Conservation (phyloP, 805 yeast genomes). For the Metschnikowia kofuensis region DNA sequence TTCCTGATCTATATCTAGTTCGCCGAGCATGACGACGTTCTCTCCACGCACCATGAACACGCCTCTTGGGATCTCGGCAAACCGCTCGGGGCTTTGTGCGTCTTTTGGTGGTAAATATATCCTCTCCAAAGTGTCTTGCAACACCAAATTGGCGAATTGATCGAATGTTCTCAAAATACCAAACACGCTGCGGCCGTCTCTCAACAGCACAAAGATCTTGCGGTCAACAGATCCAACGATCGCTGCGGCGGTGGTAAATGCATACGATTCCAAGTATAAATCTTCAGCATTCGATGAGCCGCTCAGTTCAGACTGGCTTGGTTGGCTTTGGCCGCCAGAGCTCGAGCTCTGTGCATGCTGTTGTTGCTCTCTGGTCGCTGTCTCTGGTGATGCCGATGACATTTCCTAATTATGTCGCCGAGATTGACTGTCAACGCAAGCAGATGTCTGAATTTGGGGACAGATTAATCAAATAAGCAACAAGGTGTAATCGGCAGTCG, state of each 20-base stretch:
- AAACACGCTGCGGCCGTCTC: conserved; percentile 85
- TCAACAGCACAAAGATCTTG: conserved; percentile 74
- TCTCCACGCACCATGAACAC: conserved; percentile 92
- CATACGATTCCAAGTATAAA: conserved; percentile 72
- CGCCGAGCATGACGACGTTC: conserved; percentile 91
- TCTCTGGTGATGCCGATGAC: conserved; percentile 2
- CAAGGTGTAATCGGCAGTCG: not conserved
- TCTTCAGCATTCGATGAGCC: conserved; percentile 44
- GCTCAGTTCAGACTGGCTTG: conserved; percentile 7
- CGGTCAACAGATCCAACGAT: conserved; percentile 82
- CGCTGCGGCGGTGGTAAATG: conserved; percentile 89
- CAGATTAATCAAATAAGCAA: too few relatives aligned
- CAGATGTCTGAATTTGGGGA: too few relatives aligned
- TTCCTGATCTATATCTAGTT: conserved; percentile 83
- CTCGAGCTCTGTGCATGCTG: not conserved
- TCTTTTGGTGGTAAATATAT: conserved; percentile 52
- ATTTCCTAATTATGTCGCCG: not conserved
- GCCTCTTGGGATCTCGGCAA: conserved; percentile 77
- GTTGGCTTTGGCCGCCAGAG: not conserved
- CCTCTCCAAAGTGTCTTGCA: conserved; percentile 89
- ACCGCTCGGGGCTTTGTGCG: conserved; percentile 44
- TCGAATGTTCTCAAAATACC: conserved; percentile 94
- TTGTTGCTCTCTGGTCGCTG: conserved; percentile 3
- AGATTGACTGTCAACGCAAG: too few relatives aligned
- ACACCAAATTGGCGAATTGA: conserved; percentile 88